Conservation (phyloP, 1,284 basidiomycete species). For the Ustilago tritici region DNA sequence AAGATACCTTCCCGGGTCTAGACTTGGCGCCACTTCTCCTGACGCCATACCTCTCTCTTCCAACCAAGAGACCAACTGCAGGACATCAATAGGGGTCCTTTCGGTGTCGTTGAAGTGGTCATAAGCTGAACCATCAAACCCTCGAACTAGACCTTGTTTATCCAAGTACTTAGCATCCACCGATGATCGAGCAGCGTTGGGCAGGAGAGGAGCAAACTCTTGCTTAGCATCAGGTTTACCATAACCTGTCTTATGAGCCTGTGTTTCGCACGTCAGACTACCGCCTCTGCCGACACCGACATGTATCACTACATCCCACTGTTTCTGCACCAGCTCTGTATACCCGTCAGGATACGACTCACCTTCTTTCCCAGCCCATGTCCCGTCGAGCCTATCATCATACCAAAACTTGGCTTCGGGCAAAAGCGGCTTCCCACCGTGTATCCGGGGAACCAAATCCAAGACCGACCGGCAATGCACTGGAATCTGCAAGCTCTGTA, state of each 20-base stretch:
- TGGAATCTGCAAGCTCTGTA: constrained; percentile 48
- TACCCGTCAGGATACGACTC: constrained; percentile 31
- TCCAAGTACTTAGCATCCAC: constrained; percentile 14
- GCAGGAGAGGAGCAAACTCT: constrained; percentile 16
- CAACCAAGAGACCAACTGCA: constrained; percentile 22
- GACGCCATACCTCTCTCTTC: constrained; percentile 12
- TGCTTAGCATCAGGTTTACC: constrained; percentile 25
- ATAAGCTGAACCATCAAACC: constrained; percentile 33
- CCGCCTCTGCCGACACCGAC: constrained; percentile 43
- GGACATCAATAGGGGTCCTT: constrained; percentile 18
- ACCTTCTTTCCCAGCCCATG: constrained; percentile 12
- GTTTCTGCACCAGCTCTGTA: constrained; percentile 2
- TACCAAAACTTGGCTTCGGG: constrained; percentile 33
- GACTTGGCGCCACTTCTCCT: constrained; percentile 20
- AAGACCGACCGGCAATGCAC: constrained; percentile 45
- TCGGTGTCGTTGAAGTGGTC: constrained; percentile 24
- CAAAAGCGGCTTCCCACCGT: constrained; percentile 2
- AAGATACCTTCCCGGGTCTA: constrained; percentile 47
- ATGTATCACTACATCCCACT: constrained; percentile 47
- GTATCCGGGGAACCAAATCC: constrained; percentile 39
- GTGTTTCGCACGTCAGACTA: constrained; percentile 38
- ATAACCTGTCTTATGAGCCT: constrained; percentile 48
- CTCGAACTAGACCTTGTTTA: constrained; percentile 16
- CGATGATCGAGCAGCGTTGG: background rate
- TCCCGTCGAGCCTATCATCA: constrained; percentile 15